Base-by-base conservation (phyloP, 2,329 filamentous ascomycete species). In the Pseudocercospora cruenta region DNA sequence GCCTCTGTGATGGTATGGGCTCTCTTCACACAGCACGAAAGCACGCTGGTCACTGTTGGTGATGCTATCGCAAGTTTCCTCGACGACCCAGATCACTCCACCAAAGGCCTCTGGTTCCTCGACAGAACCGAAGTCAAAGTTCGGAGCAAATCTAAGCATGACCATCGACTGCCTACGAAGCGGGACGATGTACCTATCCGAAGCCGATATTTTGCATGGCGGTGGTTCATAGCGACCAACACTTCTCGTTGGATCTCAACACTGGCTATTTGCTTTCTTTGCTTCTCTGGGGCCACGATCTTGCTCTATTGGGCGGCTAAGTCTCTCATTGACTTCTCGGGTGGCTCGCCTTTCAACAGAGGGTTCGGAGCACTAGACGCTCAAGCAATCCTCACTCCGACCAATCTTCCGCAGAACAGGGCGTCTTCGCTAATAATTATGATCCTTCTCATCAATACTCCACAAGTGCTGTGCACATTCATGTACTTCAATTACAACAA, bases 401-500 rank as follows among this genome's bases (percentile, higher is more conserved):
- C 43, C 19, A 22, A 43, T 7, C 16, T 63, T 28, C 65, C 69
- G 5, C 19, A 51, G 10, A 21, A 47, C n/a, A 69, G 66, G 2
- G 36, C 65, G 4, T 26, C 22, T 2, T 67, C 65, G 4, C 49
- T 73, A 2, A 58, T 73, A 24, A 61, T 21, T 1, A 47, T 67
- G 12, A 73, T 78, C 0, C 72, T 84, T 19, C 21, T 85, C 0
- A 81, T 79, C 39, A 86, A 86, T 67, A 26, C 77, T 0, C 82
- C 83, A 0, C 84, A 86, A 67, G 60, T 83, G 0, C 60, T 85
- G 3, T 65, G 85, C 0, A 84, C 82, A 0, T 70, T 82, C n/a
- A 57, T 82, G 1, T 85, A 86, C 69, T 72, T 84, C 2, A 70
- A 75, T 0, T 79, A 80, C 70, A 85, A 85, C 68, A 72, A 72